phyloP scores from a whole-genome alignment of 805 yeast genomes.

The Lipomyces sp. region DNA sequence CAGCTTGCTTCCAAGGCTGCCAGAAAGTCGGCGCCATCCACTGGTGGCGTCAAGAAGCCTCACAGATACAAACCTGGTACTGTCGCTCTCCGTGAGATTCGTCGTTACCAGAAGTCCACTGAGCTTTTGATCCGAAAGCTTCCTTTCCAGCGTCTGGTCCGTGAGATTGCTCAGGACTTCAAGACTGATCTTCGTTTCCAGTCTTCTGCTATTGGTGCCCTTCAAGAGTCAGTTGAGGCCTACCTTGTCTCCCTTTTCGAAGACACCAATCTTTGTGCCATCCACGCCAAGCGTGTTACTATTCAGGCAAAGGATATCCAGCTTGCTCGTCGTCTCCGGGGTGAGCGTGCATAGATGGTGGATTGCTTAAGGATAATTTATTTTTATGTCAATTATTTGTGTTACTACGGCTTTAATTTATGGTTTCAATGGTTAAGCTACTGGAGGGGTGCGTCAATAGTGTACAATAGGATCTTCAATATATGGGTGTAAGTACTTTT shows the following conservation, averaged over 20 bases:
- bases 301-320: conserved; percentile 90
- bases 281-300: conserved; percentile 92
- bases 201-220: conserved; percentile 87
- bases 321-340: conserved; percentile 90
- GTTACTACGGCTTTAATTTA: conserved; percentile 15
- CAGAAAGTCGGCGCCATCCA: conserved; percentile 82
- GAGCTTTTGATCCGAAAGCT: conserved; percentile 85
- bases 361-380: not conserved
- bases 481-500: conserved; percentile 22
- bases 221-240: conserved; percentile 89
- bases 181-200: conserved; percentile 87
- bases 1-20: conserved; percentile 90
- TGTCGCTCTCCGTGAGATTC: conserved; percentile 88
- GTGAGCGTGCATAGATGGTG: conserved; percentile 50
- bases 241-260: conserved; percentile 83
- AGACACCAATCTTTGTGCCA: conserved; percentile 90
- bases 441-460: conserved; percentile 14
- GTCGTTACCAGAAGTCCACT: conserved; percentile 90
- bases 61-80: conserved; percentile 97
- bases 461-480: conserved; percentile 36
- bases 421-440: conserved; percentile 20
- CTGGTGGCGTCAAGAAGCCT: conserved; percentile 88
- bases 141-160: conserved; percentile 88
- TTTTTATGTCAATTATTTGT: conserved; percentile 8
- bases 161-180: conserved; percentile 88